Evolutionary conservation across 108 stramenopile species (phyloP).

Genomic region (Fistulifera pelliculosa): DNA sequence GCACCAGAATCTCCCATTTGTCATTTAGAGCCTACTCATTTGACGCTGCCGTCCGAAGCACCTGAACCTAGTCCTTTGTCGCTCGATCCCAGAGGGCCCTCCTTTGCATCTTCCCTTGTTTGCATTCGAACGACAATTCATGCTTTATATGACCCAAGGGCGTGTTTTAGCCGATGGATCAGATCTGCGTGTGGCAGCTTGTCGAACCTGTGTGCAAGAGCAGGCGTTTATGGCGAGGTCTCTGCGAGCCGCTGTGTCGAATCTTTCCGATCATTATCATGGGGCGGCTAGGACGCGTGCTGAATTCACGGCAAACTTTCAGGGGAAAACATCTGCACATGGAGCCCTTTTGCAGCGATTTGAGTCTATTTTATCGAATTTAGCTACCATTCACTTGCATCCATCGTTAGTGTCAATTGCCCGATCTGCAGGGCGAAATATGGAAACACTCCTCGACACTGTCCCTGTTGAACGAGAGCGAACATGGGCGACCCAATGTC

Average conservation of each 20-base stretch:
- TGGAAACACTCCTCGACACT: conserved; percentile 72
- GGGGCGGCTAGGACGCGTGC: conserved; percentile 51
- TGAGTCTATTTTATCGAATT: conserved; percentile 42
- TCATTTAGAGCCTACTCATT: conserved; percentile 39
- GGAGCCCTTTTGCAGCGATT: conserved; percentile 44
- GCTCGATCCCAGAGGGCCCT: conserved; percentile 34
- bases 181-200: conserved; percentile 55
- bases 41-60: conserved; percentile 35
- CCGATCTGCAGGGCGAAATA: conserved; percentile 61
- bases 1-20: conserved; percentile 64
- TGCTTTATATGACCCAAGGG: conserved; percentile 62
- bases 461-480: conserved; percentile 79
- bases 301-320: conserved; percentile 54
- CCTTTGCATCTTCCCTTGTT: conserved; percentile 67
- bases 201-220: conserved; percentile 64
- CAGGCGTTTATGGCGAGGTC: conserved; percentile 75
- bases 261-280: conserved; percentile 72
- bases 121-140: conserved; percentile 70
- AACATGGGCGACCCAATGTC: conserved; percentile 67
- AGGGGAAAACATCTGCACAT: conserved; percentile 37
- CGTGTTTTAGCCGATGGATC: conserved; percentile 68
- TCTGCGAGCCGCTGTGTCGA: conserved; percentile 75
- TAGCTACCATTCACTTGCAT: conserved; percentile 50
- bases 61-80: conserved; percentile 55
- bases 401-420: conserved; percentile 59